Evolutionary conservation across 2,329 filamentous ascomycete species (phyloP).

Genomic region (Fusarium penzigii): DNA sequence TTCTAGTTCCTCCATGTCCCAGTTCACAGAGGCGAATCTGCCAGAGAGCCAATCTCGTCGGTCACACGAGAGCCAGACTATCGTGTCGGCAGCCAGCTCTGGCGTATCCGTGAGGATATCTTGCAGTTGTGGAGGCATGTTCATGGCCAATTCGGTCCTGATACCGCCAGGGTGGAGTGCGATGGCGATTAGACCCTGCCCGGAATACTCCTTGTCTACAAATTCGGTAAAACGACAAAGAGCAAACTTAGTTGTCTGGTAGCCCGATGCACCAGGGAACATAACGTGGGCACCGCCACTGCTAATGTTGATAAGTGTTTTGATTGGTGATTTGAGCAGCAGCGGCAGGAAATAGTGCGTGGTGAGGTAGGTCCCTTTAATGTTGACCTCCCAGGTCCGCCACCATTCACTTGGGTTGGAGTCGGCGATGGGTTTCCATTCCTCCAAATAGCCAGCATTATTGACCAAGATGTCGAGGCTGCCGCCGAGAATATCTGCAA

Average conservation of each 20-base stretch:
- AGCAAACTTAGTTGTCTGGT: slow-evolving; percentile 51
- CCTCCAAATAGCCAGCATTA: slow-evolving; percentile 45
- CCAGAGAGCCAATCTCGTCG: slow-evolving; percentile 38
- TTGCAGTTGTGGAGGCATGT: slow-evolving; percentile 20
- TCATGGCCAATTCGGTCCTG: slow-evolving; percentile 34
- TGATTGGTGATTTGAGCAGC: slow-evolving; percentile 36
- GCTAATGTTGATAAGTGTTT: slow-evolving; percentile 49
- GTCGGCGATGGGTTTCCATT: slow-evolving; percentile 35
- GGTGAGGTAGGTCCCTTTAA: slow-evolving; percentile 49
- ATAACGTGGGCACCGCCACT: slow-evolving; percentile 30
- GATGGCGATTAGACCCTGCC: slow-evolving; percentile 42
- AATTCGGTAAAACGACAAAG: slow-evolving; percentile 51
- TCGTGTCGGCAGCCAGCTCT: slow-evolving; percentile 28
- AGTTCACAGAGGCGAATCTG: slow-evolving; percentile 29
- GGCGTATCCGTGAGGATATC: slow-evolving; percentile 14
- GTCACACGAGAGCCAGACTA: slow-evolving; percentile 32
- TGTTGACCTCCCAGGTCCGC: slow-evolving; percentile 49
- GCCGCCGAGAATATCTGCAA: slow-evolving; percentile 31
- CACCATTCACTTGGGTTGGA: slow-evolving; percentile 44
- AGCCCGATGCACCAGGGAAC: slow-evolving; percentile 30
- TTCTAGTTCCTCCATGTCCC: slow-evolving; percentile 36
- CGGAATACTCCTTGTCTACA: slow-evolving; percentile 46
- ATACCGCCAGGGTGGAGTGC: slow-evolving; percentile 42
- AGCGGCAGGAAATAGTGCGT: slow-evolving; percentile 51
- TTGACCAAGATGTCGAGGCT: slow-evolving; percentile 44